Evolutionary conservation across 2,329 filamentous ascomycete genomes (phyloP).

Genomic region (Paraphaeosphaeria sporulosa): DNA sequence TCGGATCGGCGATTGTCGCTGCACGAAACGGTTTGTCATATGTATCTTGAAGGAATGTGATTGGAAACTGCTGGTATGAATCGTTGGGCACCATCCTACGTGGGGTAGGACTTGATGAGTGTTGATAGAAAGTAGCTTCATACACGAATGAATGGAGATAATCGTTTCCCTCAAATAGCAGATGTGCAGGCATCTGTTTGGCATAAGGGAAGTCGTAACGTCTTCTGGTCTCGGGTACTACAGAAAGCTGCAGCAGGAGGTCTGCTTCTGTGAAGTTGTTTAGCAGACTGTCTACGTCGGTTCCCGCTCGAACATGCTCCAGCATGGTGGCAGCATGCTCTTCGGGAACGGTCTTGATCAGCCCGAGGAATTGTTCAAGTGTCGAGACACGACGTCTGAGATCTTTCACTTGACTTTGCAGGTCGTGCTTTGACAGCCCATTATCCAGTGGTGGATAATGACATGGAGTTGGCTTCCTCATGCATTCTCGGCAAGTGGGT

Average conservation of each 20-base stretch:
- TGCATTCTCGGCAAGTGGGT: neutral
- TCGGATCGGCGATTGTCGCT: conserved; percentile 8
- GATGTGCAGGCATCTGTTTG: neutral
- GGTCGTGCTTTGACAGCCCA: neutral
- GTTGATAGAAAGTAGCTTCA: neutral
- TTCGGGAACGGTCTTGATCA: neutral
- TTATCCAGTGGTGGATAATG: neutral
- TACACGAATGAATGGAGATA: neutral
- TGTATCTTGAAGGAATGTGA: neutral
- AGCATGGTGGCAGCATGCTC: neutral
- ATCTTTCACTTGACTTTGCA: neutral
- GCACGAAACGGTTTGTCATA: conserved; percentile 9
- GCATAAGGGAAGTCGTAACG: neutral
- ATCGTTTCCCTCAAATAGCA: neutral
- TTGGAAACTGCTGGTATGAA: neutral
- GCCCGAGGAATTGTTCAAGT: neutral
- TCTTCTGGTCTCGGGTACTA: neutral
- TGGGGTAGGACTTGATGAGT: neutral
- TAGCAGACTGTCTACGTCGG: neutral
- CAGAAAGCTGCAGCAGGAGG: neutral
- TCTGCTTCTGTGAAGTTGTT: neutral
- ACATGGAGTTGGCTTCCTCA: neutral
- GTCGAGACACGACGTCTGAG: neutral
- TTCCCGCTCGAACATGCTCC: neutral
- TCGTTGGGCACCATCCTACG: neutral